These are phyloP conservation scores for Smallanthus sonchifolius DNA, from an alignment of 129 eudicot genomes.

Conservation along the genomic window DNA sequence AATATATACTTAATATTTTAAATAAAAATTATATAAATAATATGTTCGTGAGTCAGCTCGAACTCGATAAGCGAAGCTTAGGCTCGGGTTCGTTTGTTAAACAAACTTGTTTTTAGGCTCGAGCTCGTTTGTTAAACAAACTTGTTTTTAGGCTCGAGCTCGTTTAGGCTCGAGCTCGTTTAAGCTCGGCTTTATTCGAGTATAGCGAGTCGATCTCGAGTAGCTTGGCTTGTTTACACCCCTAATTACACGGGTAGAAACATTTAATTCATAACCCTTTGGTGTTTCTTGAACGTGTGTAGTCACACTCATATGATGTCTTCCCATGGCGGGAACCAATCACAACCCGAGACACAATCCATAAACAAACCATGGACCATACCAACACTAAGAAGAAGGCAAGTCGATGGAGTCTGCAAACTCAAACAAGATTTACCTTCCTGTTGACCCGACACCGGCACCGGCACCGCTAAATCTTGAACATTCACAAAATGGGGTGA, in stretches of 20 bases:
- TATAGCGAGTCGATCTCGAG: too few species aligned
- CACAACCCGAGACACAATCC: conserved; percentile 46
- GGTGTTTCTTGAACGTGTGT: conserved; percentile 5
- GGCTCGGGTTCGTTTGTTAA: too few species aligned
- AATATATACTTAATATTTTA: too few species aligned
- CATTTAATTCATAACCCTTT: not conserved
- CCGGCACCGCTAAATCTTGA: conserved; percentile 43
- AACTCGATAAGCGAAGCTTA: too few species aligned
- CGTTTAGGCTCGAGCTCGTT: too few species aligned
- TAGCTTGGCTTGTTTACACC: too few species aligned
- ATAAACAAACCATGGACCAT: conserved; percentile 42
- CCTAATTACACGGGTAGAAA: not conserved
- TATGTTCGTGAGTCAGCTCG: too few species aligned
- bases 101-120: too few species aligned
- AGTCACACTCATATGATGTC: conserved; percentile 54
- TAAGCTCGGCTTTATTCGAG: too few species aligned
- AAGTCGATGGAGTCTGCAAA: conserved; percentile 83
- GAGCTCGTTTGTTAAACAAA: too few species aligned
- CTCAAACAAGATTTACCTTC: conserved; percentile 43
- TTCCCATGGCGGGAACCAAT: conserved; percentile 40
- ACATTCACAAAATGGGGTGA: conserved; percentile 21
- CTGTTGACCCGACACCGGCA: conserved; percentile 9
- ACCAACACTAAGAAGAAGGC: conserved; percentile 57
- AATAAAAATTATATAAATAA: too few species aligned
- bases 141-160: too few species aligned